phyloP scores from a whole-genome alignment of 257 asterid genomes.

The Prunella vulgaris region DNA sequence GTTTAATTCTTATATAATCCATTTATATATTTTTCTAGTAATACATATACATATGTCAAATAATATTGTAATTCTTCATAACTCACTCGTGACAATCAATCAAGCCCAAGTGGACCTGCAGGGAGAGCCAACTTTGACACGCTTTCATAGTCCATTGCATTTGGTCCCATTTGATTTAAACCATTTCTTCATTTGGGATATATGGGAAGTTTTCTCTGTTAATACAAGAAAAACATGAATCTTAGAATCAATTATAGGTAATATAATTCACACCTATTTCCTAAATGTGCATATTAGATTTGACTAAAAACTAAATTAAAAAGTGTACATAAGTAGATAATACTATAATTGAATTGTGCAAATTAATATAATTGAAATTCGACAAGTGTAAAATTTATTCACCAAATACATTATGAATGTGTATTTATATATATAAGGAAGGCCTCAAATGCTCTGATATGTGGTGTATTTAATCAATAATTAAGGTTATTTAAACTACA shows the following conservation, averaged over 20 bases:
- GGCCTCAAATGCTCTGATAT: too few species aligned
- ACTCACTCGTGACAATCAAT: background rate
- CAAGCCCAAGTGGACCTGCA: constrained; percentile 16
- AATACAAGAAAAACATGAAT: constrained; percentile 3
- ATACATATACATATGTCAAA: background rate
- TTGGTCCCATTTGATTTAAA: constrained; percentile 13
- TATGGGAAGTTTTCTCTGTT: background rate
- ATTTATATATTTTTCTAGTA: background rate
- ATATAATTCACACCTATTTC: too few species aligned
- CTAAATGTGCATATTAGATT: too few species aligned
- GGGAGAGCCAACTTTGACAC: constrained; percentile 54
- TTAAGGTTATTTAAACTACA: too few species aligned
- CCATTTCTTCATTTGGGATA: background rate
- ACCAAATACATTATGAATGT: too few species aligned
- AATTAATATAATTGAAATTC: too few species aligned
- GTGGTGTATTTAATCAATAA: too few species aligned
- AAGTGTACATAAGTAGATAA: too few species aligned
- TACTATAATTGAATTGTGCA: too few species aligned
- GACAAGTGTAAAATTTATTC: too few species aligned
- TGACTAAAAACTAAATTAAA: too few species aligned
- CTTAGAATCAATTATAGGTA: background rate
- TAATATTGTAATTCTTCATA: background rate
- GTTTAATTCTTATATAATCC: background rate
- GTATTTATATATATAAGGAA: too few species aligned
- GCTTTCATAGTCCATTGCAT: constrained; percentile 39